Percentiles rank a stretch among this genome's conserved stretches.
These are phyloP conservation scores for Ophiostoma perfectum DNA, from an alignment of 2,329 filamentous ascomycete species.

Conservation along the genomic window DNA sequence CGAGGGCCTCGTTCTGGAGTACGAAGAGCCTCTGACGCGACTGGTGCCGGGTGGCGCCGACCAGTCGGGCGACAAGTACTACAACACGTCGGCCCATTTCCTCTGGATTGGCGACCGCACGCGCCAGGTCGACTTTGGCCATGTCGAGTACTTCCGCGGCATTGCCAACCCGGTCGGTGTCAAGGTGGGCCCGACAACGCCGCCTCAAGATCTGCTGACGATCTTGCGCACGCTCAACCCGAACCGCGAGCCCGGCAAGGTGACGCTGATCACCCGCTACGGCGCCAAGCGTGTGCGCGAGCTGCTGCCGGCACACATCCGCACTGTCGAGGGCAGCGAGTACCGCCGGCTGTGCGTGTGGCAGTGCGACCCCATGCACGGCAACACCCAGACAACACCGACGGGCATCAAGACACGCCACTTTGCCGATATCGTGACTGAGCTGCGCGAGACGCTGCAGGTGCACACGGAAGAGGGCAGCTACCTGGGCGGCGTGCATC, in stretches of 20 bases:
- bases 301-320: slow-evolving; percentile 79
- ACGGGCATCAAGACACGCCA: slow-evolving; percentile 85
- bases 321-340: slow-evolving; percentile 76
- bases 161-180: slow-evolving; percentile 94
- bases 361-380: slow-evolving; percentile 99
- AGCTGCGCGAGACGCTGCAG: slow-evolving; percentile 74
- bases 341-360: slow-evolving; percentile 66
- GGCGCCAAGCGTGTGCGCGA: slow-evolving; percentile 70
- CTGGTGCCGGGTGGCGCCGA: slow-evolving; percentile 34
- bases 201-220: slow-evolving; percentile 65
- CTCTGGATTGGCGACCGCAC: slow-evolving; percentile 98
- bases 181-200: slow-evolving; percentile 88
- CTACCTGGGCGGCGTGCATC: slow-evolving; percentile 87
- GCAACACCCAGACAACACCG: slow-evolving; percentile 64
- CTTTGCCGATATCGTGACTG: slow-evolving; percentile 83
- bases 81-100: slow-evolving; percentile 93
- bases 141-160: slow-evolving; percentile 96
- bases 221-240: slow-evolving; percentile 87
- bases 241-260: slow-evolving; percentile 73
- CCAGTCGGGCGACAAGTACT: slow-evolving; percentile 48
- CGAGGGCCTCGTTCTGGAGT: slow-evolving; percentile 88
- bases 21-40: slow-evolving; percentile 83
- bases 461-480: slow-evolving; percentile 81
- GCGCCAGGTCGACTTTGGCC: slow-evolving; percentile 83
- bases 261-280: slow-evolving; percentile 94